Conservation (phyloP, 768 basidiomycete genomes). For the Naganishia vishniacii region DNA sequence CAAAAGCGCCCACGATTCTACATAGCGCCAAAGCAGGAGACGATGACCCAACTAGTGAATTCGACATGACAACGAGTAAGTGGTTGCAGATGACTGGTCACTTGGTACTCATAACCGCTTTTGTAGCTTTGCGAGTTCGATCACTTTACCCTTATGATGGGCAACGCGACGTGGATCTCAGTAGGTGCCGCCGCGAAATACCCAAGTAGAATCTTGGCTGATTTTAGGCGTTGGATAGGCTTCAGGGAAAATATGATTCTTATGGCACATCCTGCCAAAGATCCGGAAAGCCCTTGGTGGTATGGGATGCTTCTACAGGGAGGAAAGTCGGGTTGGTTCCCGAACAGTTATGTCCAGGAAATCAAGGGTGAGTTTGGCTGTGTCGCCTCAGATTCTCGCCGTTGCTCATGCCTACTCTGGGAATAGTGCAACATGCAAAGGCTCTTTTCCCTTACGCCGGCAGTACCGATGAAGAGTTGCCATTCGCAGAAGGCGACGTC, state of each 20-base stretch:
- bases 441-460: conserved; percentile 75
- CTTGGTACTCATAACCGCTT: neutral
- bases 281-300: conserved; percentile 83
- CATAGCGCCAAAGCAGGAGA: conserved; percentile 43
- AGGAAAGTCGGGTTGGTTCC: conserved; percentile 79
- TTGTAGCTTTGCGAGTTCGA: conserved; percentile 65
- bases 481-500: conserved; percentile 73
- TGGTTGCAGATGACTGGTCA: conserved; percentile 2
- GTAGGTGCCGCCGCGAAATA: conserved; percentile 53
- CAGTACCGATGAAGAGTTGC: conserved; percentile 69
- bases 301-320: conserved; percentile 65
- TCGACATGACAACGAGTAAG: conserved; percentile 48
- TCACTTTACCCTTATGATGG: conserved; percentile 79
- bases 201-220: no score
- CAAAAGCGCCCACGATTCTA: neutral
- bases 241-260: conserved; percentile 77
- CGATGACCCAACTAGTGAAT: conserved; percentile 50
- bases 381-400: neutral
- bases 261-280: conserved; percentile 75
- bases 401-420: neutral
- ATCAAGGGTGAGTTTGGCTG: conserved; percentile 58
- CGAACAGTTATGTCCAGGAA: conserved; percentile 75
- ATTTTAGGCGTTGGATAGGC: conserved; percentile 50
- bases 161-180: conserved; percentile 80
- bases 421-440: conserved; percentile 59